Base-by-base conservation (phyloP, 768 basidiomycete genomes). In the Vararia minispora region DNA sequence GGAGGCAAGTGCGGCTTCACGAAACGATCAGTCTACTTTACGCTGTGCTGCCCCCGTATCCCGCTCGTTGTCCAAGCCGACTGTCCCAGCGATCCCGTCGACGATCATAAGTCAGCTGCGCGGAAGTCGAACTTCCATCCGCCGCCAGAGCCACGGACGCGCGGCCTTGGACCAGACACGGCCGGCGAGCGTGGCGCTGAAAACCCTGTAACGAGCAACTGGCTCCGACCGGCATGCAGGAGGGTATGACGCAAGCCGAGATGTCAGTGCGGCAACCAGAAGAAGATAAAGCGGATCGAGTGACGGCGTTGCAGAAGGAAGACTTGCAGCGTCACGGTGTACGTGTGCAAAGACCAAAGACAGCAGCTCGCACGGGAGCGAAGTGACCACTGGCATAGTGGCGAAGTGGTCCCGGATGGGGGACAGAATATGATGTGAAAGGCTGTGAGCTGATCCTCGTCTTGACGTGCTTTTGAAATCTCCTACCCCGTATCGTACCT, bases 91-190 rank as follows among this genome's bases (percentile, higher is more conserved):
- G 25, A 91, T 74, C 49, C 85, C 76, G 29, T 87, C 84, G 13
- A 89, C 71, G 29, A 91, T 67, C 8, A 81, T 65, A 11, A 91
- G 74, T 83, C 87, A 91, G 46, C 72, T 77, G n/a, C 78, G 72
- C 8, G 87, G 87, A 5, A 89, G 71, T 4, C 84, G 73, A 35
- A 91, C 79, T 55, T 89, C 87, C 44, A 90, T 63, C 43, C 76
- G 76, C 41, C 72, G 73, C 86, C 87, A 91, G 5, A 91, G 63
- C 83, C 81, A 90, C 0, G 86, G 86, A 48, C 79, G 81, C 13
- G 87, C 83, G 1, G 84, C 87, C 22, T 74, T 71, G 52, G 76
- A 75, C 81, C 83, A 89, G 3, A 74, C 68, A 50, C 65, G 80
- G 52, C 76, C 84, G 30, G 87, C 84, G 44, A 84, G 71, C 50